phyloP scores from a whole-genome alignment of 345 rosid genomes.

The Viola odorata region DNA sequence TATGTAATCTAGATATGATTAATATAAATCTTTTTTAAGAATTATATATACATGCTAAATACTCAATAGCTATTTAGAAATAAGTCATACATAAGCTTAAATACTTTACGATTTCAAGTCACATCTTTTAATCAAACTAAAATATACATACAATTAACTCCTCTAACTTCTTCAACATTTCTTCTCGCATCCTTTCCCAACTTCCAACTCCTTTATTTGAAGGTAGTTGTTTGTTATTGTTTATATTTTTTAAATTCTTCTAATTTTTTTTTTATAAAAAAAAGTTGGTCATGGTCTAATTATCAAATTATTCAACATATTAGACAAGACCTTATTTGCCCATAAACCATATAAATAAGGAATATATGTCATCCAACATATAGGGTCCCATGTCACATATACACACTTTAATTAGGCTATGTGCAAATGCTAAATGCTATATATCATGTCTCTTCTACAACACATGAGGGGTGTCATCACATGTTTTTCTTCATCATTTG shows the following conservation, averaged over 20 bases:
- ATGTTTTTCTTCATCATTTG: not conserved
- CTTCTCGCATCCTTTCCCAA: too few species aligned
- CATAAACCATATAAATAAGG: not conserved
- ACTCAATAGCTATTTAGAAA: not conserved
- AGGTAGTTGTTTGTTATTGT: too few species aligned
- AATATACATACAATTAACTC: too few species aligned
- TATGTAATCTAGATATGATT: too few species aligned
- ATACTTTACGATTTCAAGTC: too few species aligned
- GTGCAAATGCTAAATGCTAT: not conserved
- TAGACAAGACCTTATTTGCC: not conserved
- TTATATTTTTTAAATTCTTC: too few species aligned
- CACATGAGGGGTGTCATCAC: conserved; percentile 13
- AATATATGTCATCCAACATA: conserved; percentile 4
- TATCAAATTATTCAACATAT: not conserved
- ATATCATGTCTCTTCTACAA: not conserved
- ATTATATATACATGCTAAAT: not conserved
- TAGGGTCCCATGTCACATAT: not conserved
- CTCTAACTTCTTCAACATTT: too few species aligned
- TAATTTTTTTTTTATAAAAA: not conserved
- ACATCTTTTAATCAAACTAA: too few species aligned
- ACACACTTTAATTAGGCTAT: not conserved
- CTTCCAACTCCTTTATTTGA: too few species aligned
- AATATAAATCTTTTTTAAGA: not conserved
- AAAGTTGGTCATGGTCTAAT: not conserved
- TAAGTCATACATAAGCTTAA: too few species aligned